Evolutionary conservation across 1,284 basidiomycete genomes (phyloP).

Genomic region (Taiwanofungus camphoratus): DNA sequence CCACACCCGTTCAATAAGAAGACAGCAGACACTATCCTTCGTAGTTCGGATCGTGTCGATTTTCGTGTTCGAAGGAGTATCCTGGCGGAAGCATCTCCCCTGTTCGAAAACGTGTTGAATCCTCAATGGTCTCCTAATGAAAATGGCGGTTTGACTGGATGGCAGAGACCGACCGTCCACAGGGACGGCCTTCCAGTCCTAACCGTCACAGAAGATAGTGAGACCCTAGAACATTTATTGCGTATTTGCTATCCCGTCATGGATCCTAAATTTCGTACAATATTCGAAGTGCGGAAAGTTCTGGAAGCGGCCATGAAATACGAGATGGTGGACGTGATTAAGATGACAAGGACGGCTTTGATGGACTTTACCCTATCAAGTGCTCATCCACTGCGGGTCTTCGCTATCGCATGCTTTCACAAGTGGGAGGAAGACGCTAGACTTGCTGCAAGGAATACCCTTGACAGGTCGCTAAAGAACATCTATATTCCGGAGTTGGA

Average conservation of each 20-base stretch:
- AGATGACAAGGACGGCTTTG: slow-evolving; percentile 7
- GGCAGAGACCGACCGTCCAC: slow-evolving; percentile 1
- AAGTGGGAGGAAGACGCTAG: not conserved
- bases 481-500: slow-evolving; percentile 12
- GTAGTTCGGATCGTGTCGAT: slow-evolving; percentile 11
- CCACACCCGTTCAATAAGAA: slow-evolving; percentile 8
- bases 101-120: slow-evolving; percentile 14
- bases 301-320: slow-evolving; percentile 20
- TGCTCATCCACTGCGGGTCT: slow-evolving; percentile 27
- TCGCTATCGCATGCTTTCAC: slow-evolving; percentile 25
- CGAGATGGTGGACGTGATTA: slow-evolving; percentile 14
- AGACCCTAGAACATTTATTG: slow-evolving; percentile 30
- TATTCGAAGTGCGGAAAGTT: not conserved
- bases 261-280: slow-evolving; percentile 9
- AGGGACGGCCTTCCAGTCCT: slow-evolving; percentile 22
- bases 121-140: slow-evolving; percentile 24
- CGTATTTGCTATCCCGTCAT: slow-evolving; percentile 33
- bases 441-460: not conserved
- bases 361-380: not conserved
- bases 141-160: no score
- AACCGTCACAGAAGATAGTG: slow-evolving; percentile 28
- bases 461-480: not conserved
- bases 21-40: slow-evolving; percentile 13
- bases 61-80: slow-evolving; percentile 14
- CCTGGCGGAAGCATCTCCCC: slow-evolving; percentile 6